These are phyloP conservation scores for Cytospora leucostoma DNA, from an alignment of 2,329 filamentous ascomycete species.

Conservation along the genomic window DNA sequence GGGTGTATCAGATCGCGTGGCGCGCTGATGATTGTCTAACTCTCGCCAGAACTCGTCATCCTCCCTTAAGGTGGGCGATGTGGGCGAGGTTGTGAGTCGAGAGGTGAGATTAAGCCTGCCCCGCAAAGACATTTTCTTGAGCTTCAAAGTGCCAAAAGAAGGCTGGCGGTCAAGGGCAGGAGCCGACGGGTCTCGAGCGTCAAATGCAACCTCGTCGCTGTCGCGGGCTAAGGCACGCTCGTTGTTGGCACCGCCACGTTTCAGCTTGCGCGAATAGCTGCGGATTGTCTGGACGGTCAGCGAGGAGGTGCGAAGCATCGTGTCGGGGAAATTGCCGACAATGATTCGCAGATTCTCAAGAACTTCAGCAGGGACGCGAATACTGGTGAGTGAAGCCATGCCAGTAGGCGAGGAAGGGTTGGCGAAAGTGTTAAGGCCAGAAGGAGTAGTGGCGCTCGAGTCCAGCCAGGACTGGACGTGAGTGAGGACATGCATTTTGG, in stretches of 20 bases:
- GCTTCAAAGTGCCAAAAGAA: constrained; percentile 13
- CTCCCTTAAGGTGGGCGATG: constrained; percentile 8
- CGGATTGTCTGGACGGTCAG: constrained; percentile 61
- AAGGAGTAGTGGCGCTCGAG: constrained; percentile 14
- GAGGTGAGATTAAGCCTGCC: constrained; percentile 18
- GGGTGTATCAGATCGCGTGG: constrained; percentile 8
- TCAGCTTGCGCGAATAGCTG: constrained; percentile 54
- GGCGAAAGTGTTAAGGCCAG: not conserved
- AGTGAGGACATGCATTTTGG: constrained; percentile 19
- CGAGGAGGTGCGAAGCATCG: constrained; percentile 57
- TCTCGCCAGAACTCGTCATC: constrained; percentile 13
- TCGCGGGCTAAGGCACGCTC: constrained; percentile 21
- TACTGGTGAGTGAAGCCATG: constrained; percentile 33
- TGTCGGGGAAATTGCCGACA: constrained; percentile 59
- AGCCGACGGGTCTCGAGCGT: constrained; percentile 11
- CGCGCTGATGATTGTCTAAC: constrained; percentile 3
- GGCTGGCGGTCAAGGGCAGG: constrained; percentile 15
- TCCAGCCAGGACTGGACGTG: constrained; percentile 28
- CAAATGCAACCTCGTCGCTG: constrained; percentile 29
- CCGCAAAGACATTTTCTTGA: constrained; percentile 22
- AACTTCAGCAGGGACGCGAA: constrained; percentile 55
- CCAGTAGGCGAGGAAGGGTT: constrained; percentile 2
- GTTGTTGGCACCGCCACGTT: constrained; percentile 36
- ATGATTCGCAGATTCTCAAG: constrained; percentile 57
- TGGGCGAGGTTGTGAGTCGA: constrained; percentile 6